A percentile compares a stretch with the other conserved stretches of the same genome.
phyloP scores from a whole-genome alignment of 345 rosid genomes.

The Melastoma malabathricum region DNA sequence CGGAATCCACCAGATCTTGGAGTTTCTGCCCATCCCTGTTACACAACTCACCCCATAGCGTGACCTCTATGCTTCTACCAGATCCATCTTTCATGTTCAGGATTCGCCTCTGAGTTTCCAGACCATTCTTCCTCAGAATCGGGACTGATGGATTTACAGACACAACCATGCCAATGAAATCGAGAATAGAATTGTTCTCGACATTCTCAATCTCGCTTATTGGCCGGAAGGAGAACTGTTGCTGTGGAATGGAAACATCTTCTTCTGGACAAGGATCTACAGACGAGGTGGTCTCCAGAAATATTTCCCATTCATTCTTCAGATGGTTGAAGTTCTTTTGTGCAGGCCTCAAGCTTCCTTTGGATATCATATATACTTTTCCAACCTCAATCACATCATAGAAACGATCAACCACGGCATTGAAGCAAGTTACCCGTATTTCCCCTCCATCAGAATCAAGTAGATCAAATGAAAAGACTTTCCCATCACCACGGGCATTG shows the following conservation, averaged over 20 bases:
- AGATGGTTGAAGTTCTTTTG: conserved; percentile 80
- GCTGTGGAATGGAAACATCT: conserved; percentile 75
- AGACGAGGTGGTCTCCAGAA: conserved; percentile 65
- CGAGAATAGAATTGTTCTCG: conserved; percentile 65
- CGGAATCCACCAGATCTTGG: conserved; percentile 65
- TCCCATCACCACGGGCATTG: conserved; percentile 87
- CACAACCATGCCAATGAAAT: conserved; percentile 60
- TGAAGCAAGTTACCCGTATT: conserved; percentile 83
- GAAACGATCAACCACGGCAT: conserved; percentile 71
- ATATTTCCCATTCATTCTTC: conserved; percentile 85
- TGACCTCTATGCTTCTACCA: conserved; percentile 59
- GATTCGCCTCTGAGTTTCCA: conserved; percentile 87
- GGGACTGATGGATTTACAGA: conserved; percentile 73
- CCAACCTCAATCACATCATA: conserved; percentile 67
- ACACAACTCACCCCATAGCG: conserved; percentile 91
- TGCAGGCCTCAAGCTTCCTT: conserved; percentile 80
- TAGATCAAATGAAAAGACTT: conserved; percentile 80
- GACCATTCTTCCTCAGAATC: conserved; percentile 78
- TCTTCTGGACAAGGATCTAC: conserved; percentile 70
- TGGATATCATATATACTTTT: conserved; percentile 66
- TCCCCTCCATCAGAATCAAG: conserved; percentile 92
- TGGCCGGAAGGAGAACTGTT: conserved; percentile 74
- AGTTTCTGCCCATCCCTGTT: conserved; percentile 70
- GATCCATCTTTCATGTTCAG: conserved; percentile 73
- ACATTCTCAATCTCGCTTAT: conserved; percentile 68